Evolutionary conservation across 139 green algal genomes (phyloP).

Genomic region (Zygnema circumcarinatum): DNA sequence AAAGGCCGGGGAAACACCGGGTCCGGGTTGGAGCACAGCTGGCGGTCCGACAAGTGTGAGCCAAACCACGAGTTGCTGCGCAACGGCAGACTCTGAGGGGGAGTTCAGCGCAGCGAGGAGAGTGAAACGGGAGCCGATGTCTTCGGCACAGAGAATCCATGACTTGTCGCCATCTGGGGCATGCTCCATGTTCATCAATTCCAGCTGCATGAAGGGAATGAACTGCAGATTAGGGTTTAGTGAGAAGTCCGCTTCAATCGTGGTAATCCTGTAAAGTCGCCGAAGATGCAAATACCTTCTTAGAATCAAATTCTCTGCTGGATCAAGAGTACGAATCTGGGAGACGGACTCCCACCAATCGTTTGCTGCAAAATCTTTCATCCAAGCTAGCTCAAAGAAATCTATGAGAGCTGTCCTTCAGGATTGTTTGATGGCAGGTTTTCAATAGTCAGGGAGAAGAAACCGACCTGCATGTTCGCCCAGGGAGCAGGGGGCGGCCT

Average conservation of each 20-base stretch:
- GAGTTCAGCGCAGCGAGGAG: not conserved
- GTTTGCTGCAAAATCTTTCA: too few relatives aligned
- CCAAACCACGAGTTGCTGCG: not conserved
- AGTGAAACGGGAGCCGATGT: constrained; percentile 13
- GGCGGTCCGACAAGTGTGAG: not conserved
- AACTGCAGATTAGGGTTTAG: too few relatives aligned
- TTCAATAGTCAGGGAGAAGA: too few relatives aligned
- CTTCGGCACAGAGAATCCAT: not conserved
- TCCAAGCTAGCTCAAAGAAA: too few relatives aligned
- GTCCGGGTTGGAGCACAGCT: constrained; percentile 2
- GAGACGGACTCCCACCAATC: too few relatives aligned
- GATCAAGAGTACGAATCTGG: too few relatives aligned
- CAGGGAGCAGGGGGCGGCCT: not conserved
- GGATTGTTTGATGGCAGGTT: too few relatives aligned
- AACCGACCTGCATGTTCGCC: constrained; percentile 6
- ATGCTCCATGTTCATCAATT: constrained; percentile 21
- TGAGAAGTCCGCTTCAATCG: too few relatives aligned
- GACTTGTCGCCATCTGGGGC: constrained; percentile 5
- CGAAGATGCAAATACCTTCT: too few relatives aligned
- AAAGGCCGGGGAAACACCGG: not conserved
- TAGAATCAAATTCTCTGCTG: too few relatives aligned
- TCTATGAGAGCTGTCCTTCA: too few relatives aligned
- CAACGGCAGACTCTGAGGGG: not conserved
- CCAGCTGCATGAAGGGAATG: constrained; percentile 1
- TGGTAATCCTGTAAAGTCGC: too few relatives aligned